Percentiles rank a stretch among this genome's conserved stretches.
phyloP scores from a whole-genome alignment of 768 basidiomycete genomes.

The Kwoniella newhampshirensis region DNA sequence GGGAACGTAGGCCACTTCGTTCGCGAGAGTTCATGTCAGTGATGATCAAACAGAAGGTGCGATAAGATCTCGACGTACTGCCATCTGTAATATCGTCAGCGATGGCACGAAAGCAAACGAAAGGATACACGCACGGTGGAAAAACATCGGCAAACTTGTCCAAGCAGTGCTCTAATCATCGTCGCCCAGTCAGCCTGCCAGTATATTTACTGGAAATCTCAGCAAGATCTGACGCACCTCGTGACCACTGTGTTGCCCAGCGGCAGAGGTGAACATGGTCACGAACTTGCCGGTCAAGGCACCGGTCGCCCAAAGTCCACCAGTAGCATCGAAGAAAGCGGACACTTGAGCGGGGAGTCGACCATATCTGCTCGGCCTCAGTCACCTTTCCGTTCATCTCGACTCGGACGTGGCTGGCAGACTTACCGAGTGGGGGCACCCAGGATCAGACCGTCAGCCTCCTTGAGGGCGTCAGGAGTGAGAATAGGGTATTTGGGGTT shows the following conservation, averaged over 20 bases:
- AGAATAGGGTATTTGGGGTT: conserved; percentile 67
- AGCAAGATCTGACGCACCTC: conserved; percentile 29
- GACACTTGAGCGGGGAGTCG: conserved; percentile 50
- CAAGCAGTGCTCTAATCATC: conserved; percentile 47
- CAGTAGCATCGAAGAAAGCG: conserved; percentile 65
- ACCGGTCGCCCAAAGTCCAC: conserved; percentile 56
- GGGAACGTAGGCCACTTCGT: conserved; percentile 56
- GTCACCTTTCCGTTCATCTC: no score
- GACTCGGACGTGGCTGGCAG: no score
- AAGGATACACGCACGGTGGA: conserved; percentile 57
- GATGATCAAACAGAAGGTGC: background rate
- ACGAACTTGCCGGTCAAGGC: conserved; percentile 65
- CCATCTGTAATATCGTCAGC: conserved; percentile 24
- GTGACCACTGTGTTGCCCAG: conserved; percentile 76
- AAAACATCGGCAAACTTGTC: conserved; percentile 60
- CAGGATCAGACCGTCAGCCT: conserved; percentile 67
- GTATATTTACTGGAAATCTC: no score
- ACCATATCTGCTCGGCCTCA: conserved; percentile 58
- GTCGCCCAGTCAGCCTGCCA: background rate
- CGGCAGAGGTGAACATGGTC: conserved; percentile 70
- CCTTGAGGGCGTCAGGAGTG: conserved; percentile 59
- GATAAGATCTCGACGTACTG: conserved; percentile 13
- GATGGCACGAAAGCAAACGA: background rate
- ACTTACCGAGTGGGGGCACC: conserved; percentile 57
- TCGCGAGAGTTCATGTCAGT: background rate